Evolutionary conservation across 202 grass and related monocot genomes (phyloP).

Genomic region (Digitaria exilis): DNA sequence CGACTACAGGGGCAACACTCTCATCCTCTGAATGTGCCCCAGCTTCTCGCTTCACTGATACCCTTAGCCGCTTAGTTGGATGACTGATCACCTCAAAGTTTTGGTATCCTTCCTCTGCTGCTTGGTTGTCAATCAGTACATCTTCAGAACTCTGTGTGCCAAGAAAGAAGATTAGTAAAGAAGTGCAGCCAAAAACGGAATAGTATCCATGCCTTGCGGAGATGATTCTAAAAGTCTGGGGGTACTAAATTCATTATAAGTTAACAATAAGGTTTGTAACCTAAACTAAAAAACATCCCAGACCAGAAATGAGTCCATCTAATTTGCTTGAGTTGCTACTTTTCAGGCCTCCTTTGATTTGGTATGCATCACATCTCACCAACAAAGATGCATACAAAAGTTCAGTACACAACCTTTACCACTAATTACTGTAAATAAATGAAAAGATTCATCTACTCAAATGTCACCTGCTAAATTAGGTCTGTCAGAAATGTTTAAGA

Average conservation of each 20-base stretch:
- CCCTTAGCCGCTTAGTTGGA: conserved; percentile 45
- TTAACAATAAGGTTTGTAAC: neutral
- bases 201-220: neutral
- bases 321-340: conserved; percentile 1
- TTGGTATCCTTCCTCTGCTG: conserved; percentile 68
- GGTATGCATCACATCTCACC: neutral
- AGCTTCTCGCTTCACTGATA: conserved; percentile 56
- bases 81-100: conserved; percentile 68
- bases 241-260: neutral
- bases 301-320: no score
- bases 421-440: neutral
- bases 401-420: conserved; percentile 10
- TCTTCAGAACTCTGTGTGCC: conserved; percentile 69
- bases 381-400: neutral
- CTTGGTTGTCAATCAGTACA: conserved; percentile 91
- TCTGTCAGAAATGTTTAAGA: neutral
- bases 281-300: neutral
- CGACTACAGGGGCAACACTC: conserved; percentile 44
- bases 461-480: conserved; percentile 10
- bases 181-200: neutral
- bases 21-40: conserved; percentile 62
- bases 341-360: neutral
- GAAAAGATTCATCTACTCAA: conserved; percentile 32
- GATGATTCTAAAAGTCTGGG: neutral
- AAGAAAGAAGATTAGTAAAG: conserved; percentile 36